Evolutionary conservation across 495 filamentous ascomycete genomes (phyloP).

Genomic region (Penicillium antarcticum): DNA sequence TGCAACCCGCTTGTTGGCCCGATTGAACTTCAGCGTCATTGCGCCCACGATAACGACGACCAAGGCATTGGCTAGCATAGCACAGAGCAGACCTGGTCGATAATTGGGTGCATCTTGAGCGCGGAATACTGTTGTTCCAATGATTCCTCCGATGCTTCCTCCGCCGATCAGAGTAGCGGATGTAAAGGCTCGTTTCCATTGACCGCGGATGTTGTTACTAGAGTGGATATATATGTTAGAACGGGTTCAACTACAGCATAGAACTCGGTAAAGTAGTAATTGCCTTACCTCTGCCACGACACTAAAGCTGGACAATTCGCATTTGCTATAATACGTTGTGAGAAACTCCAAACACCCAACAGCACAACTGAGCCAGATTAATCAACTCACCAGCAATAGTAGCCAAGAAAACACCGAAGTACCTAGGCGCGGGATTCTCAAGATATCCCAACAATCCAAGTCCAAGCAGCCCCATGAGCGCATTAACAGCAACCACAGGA

Average conservation of each 20-base stretch:
- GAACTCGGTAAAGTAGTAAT: not conserved
- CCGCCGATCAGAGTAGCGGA: conserved; percentile 43
- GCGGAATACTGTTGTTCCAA: conserved; percentile 50
- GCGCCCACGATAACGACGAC: conserved; percentile 25
- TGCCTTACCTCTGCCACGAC: conserved; percentile 10
- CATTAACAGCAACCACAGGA: conserved; percentile 50
- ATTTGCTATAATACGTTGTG: not conserved
- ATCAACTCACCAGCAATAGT: conserved; percentile 1
- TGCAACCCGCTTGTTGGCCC: conserved; percentile 48
- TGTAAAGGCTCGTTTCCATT: conserved; percentile 57
- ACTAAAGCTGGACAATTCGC: conserved; percentile 13
- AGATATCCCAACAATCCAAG: not conserved
- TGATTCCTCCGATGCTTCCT: conserved; percentile 53
- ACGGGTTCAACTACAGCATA: conserved; percentile 2
- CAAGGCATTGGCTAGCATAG: conserved; percentile 32
- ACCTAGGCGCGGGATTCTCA: not conserved
- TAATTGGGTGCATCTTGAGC: conserved; percentile 48
- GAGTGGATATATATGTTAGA: conserved; percentile 41
- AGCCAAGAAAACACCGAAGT: conserved; percentile 1
- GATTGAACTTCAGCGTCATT: conserved; percentile 19
- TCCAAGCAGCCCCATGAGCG: not conserved
- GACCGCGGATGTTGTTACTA: conserved; percentile 56
- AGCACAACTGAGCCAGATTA: too few species aligned
- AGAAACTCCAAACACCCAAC: conserved; percentile 7
- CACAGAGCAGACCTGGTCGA: conserved; percentile 38